Base-by-base conservation (phyloP, 2,329 filamentous ascomycete genomes). In the Aspergillus floridensis region DNA sequence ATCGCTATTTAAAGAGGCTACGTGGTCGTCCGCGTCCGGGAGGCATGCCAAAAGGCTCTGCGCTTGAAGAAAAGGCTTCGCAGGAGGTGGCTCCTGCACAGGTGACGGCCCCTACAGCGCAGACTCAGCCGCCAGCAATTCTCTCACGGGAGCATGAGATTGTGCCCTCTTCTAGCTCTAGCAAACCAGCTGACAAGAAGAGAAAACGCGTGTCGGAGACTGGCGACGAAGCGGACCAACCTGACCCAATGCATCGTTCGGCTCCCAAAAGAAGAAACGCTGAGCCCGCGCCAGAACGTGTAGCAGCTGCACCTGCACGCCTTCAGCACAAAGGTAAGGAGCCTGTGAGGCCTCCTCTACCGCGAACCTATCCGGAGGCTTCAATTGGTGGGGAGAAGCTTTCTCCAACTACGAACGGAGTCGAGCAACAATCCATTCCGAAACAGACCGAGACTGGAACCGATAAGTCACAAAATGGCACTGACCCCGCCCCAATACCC, bases 1-100 rank as follows among this genome's bases (percentile, higher is more conserved):
- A 79, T 65, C 75, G 79, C n/a, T 82, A 77, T 63, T 35, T 80
- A 14, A 81, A 76, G 60, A 66, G 62, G 22, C 63, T 81, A 11
- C 71, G 72, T 21, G 73, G 73, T 12, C 69, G 60, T 8, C 69
- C 71, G 38, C 73, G 74, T 2, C 77, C 77, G 19, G 75, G 71
- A 14, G 65, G 70, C 31, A 63, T 53, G 59, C 49, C 57, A 24
- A 53, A 56, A 49, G 38, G 14, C 6, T n/a, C 59, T 21, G 53
- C 60, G 35, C 24, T 7, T 1, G 35, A 22, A 26, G 14, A 49
- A n/a, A 10, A 51, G 4, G 49, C 19, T 26, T 24, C 47, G 10
- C 16, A 29, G n/a, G 49, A 53, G 29, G 53, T 54, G 22, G 46
- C 31, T 35, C 49, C 38, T 44, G 61, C 60, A 53, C 58, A 57